Evolutionary conservation across 83 land plant species (phyloP).

Genomic region (Picea abies): DNA sequence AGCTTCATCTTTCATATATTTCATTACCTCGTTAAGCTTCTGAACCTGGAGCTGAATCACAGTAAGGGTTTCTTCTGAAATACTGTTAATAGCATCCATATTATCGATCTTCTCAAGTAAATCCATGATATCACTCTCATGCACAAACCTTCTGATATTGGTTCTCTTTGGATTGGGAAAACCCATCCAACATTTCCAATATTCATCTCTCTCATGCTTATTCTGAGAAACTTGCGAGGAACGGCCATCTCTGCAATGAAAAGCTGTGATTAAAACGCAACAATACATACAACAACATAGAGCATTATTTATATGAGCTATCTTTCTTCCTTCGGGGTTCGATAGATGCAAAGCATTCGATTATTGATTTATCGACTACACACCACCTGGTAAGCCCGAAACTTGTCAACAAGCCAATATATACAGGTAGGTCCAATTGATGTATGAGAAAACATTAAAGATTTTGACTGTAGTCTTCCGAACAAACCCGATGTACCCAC

Average conservation of each 20-base stretch:
- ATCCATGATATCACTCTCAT: neutral
- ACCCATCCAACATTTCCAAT: neutral
- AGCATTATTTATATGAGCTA: no score
- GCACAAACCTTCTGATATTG: neutral
- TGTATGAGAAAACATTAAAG: no score
- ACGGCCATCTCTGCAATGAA: neutral
- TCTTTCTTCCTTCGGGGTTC: no score
- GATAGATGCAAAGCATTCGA: no score
- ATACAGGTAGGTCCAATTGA: neutral
- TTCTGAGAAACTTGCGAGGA: neutral
- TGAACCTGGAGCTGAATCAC: neutral
- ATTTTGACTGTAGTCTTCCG: no score
- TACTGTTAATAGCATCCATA: neutral
- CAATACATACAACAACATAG: neutral
- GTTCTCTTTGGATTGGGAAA: neutral
- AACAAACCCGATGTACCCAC: no score
- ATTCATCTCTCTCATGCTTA: slow-evolving; percentile 7
- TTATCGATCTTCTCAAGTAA: slow-evolving; percentile 7
- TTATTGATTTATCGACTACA: no score
- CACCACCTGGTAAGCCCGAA: neutral
- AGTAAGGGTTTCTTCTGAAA: no score
- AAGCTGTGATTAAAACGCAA: neutral
- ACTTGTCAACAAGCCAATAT: no score
- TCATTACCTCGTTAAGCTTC: neutral
- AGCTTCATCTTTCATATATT: neutral